Percentiles rank a stretch among this genome's conserved stretches.
Conservation (phyloP, 1,284 basidiomycete species). For the Bjerkandera adusta region DNA sequence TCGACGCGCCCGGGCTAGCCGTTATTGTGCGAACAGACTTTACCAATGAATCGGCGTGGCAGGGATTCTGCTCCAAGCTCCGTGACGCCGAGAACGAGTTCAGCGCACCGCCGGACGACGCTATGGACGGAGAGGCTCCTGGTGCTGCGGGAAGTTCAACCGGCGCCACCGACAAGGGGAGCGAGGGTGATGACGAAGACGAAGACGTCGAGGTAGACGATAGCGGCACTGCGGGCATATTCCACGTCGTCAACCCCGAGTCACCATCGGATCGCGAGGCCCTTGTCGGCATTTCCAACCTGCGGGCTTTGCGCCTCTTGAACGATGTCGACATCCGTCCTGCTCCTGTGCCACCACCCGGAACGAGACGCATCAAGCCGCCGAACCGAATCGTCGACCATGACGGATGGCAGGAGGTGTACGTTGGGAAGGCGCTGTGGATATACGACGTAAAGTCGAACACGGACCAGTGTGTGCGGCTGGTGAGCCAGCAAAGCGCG, state of each 20-base stretch:
- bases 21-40: slow-evolving; percentile 69
- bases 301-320: slow-evolving; percentile 63
- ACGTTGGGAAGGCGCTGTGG: slow-evolving; percentile 67
- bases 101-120: slow-evolving; percentile 19
- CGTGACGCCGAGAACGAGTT: slow-evolving; percentile 52
- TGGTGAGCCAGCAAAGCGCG: slow-evolving; percentile 53
- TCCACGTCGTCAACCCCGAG: slow-evolving; percentile 50
- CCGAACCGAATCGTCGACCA: slow-evolving; percentile 60
- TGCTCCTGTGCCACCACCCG: slow-evolving; percentile 44
- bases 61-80: slow-evolving; percentile 47
- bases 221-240: slow-evolving; percentile 33
- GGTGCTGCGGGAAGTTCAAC: not conserved
- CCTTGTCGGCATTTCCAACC: slow-evolving; percentile 57
- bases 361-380: slow-evolving; percentile 42
- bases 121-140: slow-evolving; percentile 21
- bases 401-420: slow-evolving; percentile 71
- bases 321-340: slow-evolving; percentile 63
- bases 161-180: slow-evolving; percentile 21
- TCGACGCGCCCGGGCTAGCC: slow-evolving; percentile 40
- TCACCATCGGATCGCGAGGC: slow-evolving; percentile 37
- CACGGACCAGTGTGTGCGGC: slow-evolving; percentile 57
- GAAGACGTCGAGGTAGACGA: slow-evolving; percentile 26
- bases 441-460: slow-evolving; percentile 71
- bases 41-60: slow-evolving; percentile 63
- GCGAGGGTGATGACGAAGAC: slow-evolving; percentile 14